Conservation (phyloP, 305 asterid species). For the Fraxinus latifolia region DNA sequence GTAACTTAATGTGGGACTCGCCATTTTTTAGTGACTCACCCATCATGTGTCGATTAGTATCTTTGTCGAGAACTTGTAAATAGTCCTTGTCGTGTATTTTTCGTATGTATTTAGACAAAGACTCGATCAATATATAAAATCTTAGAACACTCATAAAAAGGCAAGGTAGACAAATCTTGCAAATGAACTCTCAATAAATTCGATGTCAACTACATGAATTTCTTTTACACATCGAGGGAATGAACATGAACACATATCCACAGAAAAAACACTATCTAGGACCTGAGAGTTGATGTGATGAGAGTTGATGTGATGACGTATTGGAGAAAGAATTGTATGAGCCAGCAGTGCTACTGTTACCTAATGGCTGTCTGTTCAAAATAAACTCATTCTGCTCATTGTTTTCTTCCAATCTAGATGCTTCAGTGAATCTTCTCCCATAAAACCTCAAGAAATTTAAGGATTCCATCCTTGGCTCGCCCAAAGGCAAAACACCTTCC, state of each 20-base stretch:
- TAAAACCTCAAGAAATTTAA: conserved; percentile 61
- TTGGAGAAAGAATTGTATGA: conserved; percentile 46
- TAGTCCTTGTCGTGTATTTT: background rate
- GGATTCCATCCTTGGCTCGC: conserved; percentile 57
- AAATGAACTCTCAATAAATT: background rate
- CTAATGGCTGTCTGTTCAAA: conserved; percentile 29
- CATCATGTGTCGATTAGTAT: background rate
- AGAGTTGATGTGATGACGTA: conserved; percentile 62
- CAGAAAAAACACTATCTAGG: conserved; percentile 43
- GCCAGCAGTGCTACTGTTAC: conserved; percentile 25
- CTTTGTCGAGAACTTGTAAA: background rate
- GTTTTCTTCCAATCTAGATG: conserved; percentile 38
- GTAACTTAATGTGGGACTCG: background rate
- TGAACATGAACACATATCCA: background rate
- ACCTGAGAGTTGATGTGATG: conserved; percentile 74
- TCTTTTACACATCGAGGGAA: background rate
- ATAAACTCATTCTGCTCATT: conserved; percentile 28
- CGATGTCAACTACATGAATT: background rate
- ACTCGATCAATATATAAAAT: background rate
- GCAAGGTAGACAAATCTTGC: background rate
- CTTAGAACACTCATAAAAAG: background rate
- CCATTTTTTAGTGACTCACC: background rate
- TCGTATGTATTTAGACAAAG: background rate
- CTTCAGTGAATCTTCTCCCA: conserved; percentile 62
- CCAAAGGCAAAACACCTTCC: conserved; percentile 59